Percentiles rank a stretch among this genome's conserved stretches.
Evolutionary conservation across 192 early-diverging fungal species (phyloP).

Genomic region (Radiomyces spectabilis): DNA sequence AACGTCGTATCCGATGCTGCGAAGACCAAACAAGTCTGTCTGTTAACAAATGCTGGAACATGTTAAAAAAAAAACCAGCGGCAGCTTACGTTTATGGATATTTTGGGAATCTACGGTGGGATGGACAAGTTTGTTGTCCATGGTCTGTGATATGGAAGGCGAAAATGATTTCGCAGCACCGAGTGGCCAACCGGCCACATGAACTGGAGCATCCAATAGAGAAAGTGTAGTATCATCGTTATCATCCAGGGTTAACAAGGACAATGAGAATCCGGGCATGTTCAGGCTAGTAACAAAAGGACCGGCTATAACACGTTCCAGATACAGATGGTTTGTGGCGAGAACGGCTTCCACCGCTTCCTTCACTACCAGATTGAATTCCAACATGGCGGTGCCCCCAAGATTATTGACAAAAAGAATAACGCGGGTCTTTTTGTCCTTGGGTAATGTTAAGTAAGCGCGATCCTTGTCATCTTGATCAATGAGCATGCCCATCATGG

Average conservation of each 20-base stretch:
- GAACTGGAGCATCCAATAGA: slow-evolving; percentile 48
- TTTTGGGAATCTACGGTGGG: too few relatives aligned
- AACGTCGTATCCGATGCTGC: background rate
- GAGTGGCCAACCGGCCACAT: slow-evolving; percentile 53
- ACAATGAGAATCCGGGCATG: slow-evolving; percentile 73
- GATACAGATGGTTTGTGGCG: slow-evolving; percentile 19
- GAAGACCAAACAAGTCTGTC: too few relatives aligned
- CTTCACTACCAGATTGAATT: slow-evolving; percentile 62
- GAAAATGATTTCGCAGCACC: background rate
- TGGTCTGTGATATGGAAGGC: too few relatives aligned
- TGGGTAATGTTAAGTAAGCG: slow-evolving; percentile 18
- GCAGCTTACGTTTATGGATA: too few relatives aligned
- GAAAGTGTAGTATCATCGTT: slow-evolving; percentile 17
- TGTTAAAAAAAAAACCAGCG: too few relatives aligned
- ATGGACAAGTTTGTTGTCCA: too few relatives aligned
- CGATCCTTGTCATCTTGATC: slow-evolving; percentile 31
- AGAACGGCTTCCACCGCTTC: slow-evolving; percentile 50
- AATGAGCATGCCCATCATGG: slow-evolving; percentile 49
- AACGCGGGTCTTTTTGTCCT: slow-evolving; percentile 26
- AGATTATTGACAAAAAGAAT: slow-evolving; percentile 80
- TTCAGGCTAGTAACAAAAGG: slow-evolving; percentile 76
- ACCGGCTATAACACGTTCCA: slow-evolving; percentile 56
- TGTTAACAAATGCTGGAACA: too few relatives aligned
- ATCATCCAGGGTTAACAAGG: slow-evolving; percentile 54
- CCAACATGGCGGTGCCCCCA: slow-evolving; percentile 67